Conservation (phyloP, 257 asterid genomes). For the Solanum bulbocastanum region DNA sequence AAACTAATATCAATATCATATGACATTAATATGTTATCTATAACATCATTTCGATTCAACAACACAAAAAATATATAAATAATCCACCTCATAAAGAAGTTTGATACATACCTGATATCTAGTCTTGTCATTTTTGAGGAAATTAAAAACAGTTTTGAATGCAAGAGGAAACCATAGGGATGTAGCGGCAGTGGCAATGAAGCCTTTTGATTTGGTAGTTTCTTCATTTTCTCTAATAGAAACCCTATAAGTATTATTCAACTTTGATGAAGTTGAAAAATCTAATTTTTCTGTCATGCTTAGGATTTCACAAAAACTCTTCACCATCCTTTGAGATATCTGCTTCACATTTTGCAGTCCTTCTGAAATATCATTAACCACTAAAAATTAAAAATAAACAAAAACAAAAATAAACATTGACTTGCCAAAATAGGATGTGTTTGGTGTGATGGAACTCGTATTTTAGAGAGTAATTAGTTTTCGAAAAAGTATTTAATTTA, state of each 20-base stretch:
- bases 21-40: not conserved
- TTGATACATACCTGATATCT: slow-evolving; percentile 30
- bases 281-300: slow-evolving; percentile 34
- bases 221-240: slow-evolving; percentile 25
- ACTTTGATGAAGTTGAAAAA: slow-evolving; percentile 21
- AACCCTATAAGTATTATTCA: slow-evolving; percentile 30
- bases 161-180: slow-evolving; percentile 55
- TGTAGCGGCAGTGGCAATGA: slow-evolving; percentile 33
- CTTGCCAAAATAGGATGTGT: not conserved
- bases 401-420: not conserved
- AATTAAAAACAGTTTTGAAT: slow-evolving; percentile 27
- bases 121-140: slow-evolving; percentile 43
- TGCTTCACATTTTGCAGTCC: slow-evolving; percentile 39
- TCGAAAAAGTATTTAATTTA: not conserved
- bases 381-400: slow-evolving; percentile 4
- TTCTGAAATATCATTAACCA: slow-evolving; percentile 17
- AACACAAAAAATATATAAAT: not conserved
- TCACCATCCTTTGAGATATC: slow-evolving; percentile 64
- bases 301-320: slow-evolving; percentile 33
- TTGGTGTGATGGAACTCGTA: not conserved
- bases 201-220: slow-evolving; percentile 27
- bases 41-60: not conserved
- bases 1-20: not conserved
- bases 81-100: not conserved
- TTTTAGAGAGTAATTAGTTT: not conserved